Evolutionary conservation across 148 eudicot genomes (phyloP), one percentile per base, ranked within the genome.

Genomic region (Rhododendron ovatum): DNA sequence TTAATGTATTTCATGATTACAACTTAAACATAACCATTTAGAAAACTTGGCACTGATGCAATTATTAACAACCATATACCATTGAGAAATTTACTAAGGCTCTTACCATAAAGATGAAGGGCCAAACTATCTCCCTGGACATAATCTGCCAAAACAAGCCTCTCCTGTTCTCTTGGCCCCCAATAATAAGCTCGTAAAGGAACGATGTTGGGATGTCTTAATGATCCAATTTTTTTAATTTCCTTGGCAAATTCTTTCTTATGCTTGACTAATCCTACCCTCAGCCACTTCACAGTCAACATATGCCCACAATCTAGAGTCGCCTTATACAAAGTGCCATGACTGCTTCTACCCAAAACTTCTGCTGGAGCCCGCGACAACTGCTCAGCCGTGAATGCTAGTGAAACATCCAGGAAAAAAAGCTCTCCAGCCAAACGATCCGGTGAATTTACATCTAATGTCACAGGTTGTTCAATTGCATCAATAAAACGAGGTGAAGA

Each of bases 91-190:
- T 26, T 50, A 7, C 15, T 30, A 63, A 65, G 59, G 17, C 78
- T 45, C 98, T 92, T 93, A 97, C 99, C 99, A 88, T 97, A 95
- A 53, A 97, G 94, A 90, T 97, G 99, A 81, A 93, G 91, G 71
- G 96, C 94, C 92, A 97, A 90, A 90, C 94, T 97, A 89, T 97
- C 99, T 35, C 98, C 99, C 61, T 78, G 90, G 69, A 97, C 86
- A 87, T 92, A 97, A 86, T 97, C 98, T 53, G 98, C 94, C 83
- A 97, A 91, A 82, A 95, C 82, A 88, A 97, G 99, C 89, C 98
- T 91, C 89, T 97, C 99, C 83, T 96, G 98, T 90, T 95, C 99
- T 84, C 93, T 91, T 37, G 99, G 98, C 35, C 99, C 99, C 96
- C 98, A 95, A 86, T 93, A 97, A 89, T 95, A 97, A 83, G 98